These are phyloP conservation scores for Comarum palustre DNA, from an alignment of 306 rosid species.

Conservation along the genomic window DNA sequence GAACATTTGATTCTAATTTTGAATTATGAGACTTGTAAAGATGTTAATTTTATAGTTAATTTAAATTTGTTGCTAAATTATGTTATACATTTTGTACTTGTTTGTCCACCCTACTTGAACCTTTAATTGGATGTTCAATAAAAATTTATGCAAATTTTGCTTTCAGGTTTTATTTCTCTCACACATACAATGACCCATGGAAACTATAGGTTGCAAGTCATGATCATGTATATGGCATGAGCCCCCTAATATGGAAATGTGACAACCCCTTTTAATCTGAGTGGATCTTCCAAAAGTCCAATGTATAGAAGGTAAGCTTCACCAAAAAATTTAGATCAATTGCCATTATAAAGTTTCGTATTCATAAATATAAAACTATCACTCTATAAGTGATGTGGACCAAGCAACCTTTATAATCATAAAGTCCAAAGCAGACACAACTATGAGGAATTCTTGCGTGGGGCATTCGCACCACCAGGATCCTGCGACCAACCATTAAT, in stretches of 20 bases:
- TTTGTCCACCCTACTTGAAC: too few relatives aligned
- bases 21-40: too few relatives aligned
- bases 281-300: conserved; percentile 15
- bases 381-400: conserved; percentile 6
- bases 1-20: too few relatives aligned
- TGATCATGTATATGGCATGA: conserved; percentile 34
- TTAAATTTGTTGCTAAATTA: too few relatives aligned
- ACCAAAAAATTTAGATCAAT: not conserved
- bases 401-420: not conserved
- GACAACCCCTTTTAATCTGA: not conserved
- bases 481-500: too few relatives aligned
- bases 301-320: not conserved
- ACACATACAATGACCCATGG: not conserved
- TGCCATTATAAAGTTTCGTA: not conserved
- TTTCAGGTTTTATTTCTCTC: too few relatives aligned
- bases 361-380: not conserved
- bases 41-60: too few relatives aligned
- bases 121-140: too few relatives aligned
- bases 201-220: conserved; percentile 5
- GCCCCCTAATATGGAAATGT: conserved; percentile 24
- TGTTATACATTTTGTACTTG: too few relatives aligned
- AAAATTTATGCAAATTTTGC: too few relatives aligned
- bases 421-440: not conserved
- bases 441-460: too few relatives aligned
- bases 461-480: too few relatives aligned